These are phyloP conservation scores for Xylaria arbuscula DNA, from an alignment of 2,329 filamentous ascomycete genomes.

Conservation along the genomic window DNA sequence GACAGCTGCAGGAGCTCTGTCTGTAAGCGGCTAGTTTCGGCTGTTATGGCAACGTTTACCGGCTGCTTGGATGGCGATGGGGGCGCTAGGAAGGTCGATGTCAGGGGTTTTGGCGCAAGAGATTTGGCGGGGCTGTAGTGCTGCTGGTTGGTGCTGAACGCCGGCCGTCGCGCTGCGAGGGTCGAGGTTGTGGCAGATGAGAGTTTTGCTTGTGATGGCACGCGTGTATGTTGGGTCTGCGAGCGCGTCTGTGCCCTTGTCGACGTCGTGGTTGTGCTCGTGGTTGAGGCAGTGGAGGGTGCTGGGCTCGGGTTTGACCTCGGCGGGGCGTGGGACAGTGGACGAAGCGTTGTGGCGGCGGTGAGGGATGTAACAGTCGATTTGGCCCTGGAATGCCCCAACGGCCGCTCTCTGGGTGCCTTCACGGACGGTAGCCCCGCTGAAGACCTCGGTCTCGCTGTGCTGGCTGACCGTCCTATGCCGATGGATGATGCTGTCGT, in stretches of 20 bases:
- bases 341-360: conserved; percentile 54
- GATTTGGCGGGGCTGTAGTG: conserved; percentile 74
- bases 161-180: conserved; percentile 57
- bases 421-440: conserved; percentile 36
- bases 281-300: conserved; percentile 38
- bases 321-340: conserved; percentile 44
- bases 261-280: conserved; percentile 38
- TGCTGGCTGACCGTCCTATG: conserved; percentile 32
- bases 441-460: conserved; percentile 43
- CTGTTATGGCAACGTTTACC: conserved; percentile 68
- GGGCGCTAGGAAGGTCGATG: conserved; percentile 66
- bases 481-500: conserved; percentile 35
- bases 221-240: conserved; percentile 39
- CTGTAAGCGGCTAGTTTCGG: conserved; percentile 69
- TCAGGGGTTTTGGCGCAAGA: conserved; percentile 70
- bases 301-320: conserved; percentile 44
- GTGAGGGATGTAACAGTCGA: conserved; percentile 56
- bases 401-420: conserved; percentile 34
- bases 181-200: conserved; percentile 29
- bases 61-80: conserved; percentile 71
- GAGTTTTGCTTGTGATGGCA: conserved; percentile 34
- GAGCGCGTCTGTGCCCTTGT: conserved; percentile 42
- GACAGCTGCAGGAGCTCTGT: conserved; percentile 74
- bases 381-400: conserved; percentile 54
- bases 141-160: conserved; percentile 73